phyloP scores from a whole-genome alignment of 768 basidiomycete genomes.

The Lyophyllum shimeji region DNA sequence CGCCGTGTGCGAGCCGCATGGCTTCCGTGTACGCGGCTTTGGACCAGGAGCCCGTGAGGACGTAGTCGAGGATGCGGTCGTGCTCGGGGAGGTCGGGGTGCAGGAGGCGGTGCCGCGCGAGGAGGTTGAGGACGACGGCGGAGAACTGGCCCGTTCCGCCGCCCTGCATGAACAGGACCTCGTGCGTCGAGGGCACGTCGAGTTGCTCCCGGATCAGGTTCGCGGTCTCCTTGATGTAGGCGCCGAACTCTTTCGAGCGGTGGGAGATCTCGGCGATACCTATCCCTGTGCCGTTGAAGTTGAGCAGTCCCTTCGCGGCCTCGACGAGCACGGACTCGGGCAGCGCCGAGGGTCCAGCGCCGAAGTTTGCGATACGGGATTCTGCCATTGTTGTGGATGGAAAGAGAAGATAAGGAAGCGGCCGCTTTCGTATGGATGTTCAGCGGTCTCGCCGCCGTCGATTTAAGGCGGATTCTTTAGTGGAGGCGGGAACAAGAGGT shows the following conservation, averaged over 20 bases:
- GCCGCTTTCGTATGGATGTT: background rate
- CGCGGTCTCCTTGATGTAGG: constrained; percentile 63
- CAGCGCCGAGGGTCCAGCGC: constrained; percentile 91
- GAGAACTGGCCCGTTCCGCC: constrained; percentile 94
- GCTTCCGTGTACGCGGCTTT: constrained; percentile 86
- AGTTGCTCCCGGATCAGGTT: constrained; percentile 74
- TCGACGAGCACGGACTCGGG: constrained; percentile 85
- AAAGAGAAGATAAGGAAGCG: background rate
- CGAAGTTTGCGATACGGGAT: constrained; percentile 79
- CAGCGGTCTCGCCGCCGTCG: background rate
- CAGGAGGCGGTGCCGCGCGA: constrained; percentile 79
- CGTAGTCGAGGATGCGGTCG: constrained; percentile 78
- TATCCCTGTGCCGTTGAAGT: constrained; percentile 89
- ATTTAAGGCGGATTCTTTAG: constrained; percentile 5
- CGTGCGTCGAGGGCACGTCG: constrained; percentile 78
- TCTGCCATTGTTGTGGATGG: constrained; percentile 32
- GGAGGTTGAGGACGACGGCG: constrained; percentile 87
- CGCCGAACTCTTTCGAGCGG: constrained; percentile 85
- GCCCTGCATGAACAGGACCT: constrained; percentile 91
- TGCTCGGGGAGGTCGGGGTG: constrained; percentile 56
- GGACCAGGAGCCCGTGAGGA: constrained; percentile 92
- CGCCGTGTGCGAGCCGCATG: constrained; percentile 56
- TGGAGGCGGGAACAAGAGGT: constrained; percentile 7
- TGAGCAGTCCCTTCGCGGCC: constrained; percentile 81
- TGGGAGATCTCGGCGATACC: constrained; percentile 97